phyloP scores from a whole-genome alignment of 2,329 filamentous ascomycete genomes.

The Eutypella sp. region DNA sequence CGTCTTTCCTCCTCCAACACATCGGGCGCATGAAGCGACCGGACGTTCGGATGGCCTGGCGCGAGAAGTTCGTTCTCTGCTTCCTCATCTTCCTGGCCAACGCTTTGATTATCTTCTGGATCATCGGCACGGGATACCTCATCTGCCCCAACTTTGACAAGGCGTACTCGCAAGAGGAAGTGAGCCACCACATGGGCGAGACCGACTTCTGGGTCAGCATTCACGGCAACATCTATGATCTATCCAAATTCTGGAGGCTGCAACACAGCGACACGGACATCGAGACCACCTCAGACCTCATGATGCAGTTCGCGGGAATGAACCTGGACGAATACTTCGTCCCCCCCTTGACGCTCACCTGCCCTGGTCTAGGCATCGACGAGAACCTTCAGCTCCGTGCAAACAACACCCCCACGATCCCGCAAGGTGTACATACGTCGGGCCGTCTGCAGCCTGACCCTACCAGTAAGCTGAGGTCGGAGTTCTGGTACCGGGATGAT shows the following conservation, averaged over 20 bases:
- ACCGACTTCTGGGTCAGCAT: slow-evolving; percentile 84
- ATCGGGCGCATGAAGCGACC: slow-evolving; percentile 95
- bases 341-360: slow-evolving; percentile 69
- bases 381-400: slow-evolving; percentile 50
- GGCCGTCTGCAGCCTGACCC: slow-evolving; percentile 55
- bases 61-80: slow-evolving; percentile 85
- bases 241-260: slow-evolving; percentile 78
- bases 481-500: slow-evolving; percentile 69
- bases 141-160: slow-evolving; percentile 91
- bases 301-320: slow-evolving; percentile 73
- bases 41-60: slow-evolving; percentile 95
- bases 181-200: slow-evolving; percentile 63
- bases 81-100: slow-evolving; percentile 79
- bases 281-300: slow-evolving; percentile 55
- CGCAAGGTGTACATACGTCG: slow-evolving; percentile 62
- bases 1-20: slow-evolving; percentile 73
- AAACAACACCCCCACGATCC: slow-evolving; percentile 58
- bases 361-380: slow-evolving; percentile 64
- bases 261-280: slow-evolving; percentile 74
- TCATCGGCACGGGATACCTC: slow-evolving; percentile 76
- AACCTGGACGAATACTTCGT: slow-evolving; percentile 83
- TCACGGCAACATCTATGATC: slow-evolving; percentile 85
- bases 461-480: slow-evolving; percentile 52
- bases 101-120: slow-evolving; percentile 81
- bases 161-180: slow-evolving; percentile 71